These are phyloP conservation scores for Saccharomycopsis javanensis DNA, from an alignment of 805 yeast genomes.

Conservation along the genomic window DNA sequence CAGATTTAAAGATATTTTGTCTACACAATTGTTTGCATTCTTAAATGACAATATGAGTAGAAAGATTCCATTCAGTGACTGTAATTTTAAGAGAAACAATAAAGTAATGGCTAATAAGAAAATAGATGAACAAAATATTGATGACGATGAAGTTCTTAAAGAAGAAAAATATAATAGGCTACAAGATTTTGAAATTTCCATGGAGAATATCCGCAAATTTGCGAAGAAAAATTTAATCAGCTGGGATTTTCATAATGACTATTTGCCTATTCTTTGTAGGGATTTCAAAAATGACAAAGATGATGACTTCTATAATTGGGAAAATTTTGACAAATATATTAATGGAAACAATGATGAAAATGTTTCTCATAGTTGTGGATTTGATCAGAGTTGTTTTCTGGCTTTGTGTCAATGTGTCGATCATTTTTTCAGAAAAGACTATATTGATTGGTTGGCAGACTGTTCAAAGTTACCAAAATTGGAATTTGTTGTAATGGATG, in stretches of 20 bases:
- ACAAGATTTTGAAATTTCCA: not conserved
- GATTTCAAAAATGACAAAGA: constrained; percentile 17
- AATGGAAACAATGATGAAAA: constrained; percentile 30
- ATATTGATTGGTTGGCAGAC: constrained; percentile 29
- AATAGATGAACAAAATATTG: not conserved
- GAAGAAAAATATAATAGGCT: not conserved
- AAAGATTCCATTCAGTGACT: constrained; percentile 24
- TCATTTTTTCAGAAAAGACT: constrained; percentile 36
- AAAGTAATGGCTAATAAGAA: not conserved
- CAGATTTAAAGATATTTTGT: constrained; percentile 48
- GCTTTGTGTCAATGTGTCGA: constrained; percentile 33
- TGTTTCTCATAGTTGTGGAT: constrained; percentile 32
- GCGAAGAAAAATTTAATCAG: constrained; percentile 1
- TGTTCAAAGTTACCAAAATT: constrained; percentile 28
- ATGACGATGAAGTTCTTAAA: not conserved
- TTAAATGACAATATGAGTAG: constrained; percentile 36
- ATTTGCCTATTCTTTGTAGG: constrained; percentile 19
- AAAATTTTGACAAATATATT: constrained; percentile 4
- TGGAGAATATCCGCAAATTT: not conserved
- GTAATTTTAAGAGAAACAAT: not conserved
- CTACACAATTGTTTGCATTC: constrained; percentile 46
- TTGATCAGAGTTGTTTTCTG: constrained; percentile 35
- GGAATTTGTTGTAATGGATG: constrained; percentile 30
- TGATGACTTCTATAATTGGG: constrained; percentile 16
- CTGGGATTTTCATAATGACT: constrained; percentile 43